Evolutionary conservation across 2,329 filamentous ascomycete species (phyloP), one percentile per base, ranked within the genome.

Genomic region (Aspergillus jensenii): DNA sequence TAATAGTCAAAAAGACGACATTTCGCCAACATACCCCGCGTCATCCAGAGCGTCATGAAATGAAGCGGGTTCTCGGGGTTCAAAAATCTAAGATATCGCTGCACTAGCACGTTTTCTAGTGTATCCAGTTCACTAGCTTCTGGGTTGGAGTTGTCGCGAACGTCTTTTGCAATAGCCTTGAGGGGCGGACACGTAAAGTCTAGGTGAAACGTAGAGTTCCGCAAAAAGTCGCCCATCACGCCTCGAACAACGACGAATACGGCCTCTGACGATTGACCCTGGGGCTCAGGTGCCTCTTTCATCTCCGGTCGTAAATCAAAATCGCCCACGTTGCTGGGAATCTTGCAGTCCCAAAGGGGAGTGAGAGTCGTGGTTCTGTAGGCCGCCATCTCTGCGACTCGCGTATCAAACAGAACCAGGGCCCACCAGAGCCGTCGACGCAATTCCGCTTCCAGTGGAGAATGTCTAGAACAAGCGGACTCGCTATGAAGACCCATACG

Each of bases 341-440:
- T 50, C 14, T 64, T 70, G 55, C 76, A 79, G 60, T 79, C 75
- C 78, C 79, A 82, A 1, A 71, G 76, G 1, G 79, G 78, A 59
- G 62, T 60, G 14, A 82, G 58, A 2, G 63, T 68, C 2, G 69
- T 58, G 9, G 64, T 65, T 59, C 72, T 77, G 55, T 67, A 84
- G 49, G 84, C 82, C 3, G 84, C 82, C 71, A 90, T 82, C 69
- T 91, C 88, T 56, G 86, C 82, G 39, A 90, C 82, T 21, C 89
- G 86, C 59, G 82, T 80, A 70, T 92, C 89, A 62, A 90, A 88
- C 25, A 85, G 78, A 14, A 88, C 80, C 15, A 92, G 78, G 33
- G 86, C 84, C 88, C 88, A 91, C 88, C 88, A 91, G 1, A 91
- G 75, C 39, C 89, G 81, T 50, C 88, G 83, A n/a, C 88, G 82